Evolutionary conservation across 1,284 basidiomycete genomes (phyloP), one percentile per base, ranked within the genome.

Genomic region (Boletus smithii): DNA sequence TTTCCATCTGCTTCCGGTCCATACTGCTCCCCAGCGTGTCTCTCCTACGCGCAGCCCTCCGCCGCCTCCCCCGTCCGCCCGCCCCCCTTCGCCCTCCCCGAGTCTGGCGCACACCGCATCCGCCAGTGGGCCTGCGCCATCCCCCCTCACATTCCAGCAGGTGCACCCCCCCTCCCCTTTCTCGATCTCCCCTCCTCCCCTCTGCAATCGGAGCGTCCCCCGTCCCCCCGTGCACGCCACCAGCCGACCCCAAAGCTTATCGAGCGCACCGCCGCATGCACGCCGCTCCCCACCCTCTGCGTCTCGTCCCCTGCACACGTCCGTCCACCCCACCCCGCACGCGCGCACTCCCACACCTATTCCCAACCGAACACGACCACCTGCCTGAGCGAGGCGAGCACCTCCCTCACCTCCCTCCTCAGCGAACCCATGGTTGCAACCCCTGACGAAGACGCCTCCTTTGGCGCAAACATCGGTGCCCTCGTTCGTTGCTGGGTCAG

Each of bases 1-100:
- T 38, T 49, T 14, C 51, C 62, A 0, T 33, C 52, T 4, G 1
- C 45, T 0, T 52, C 62, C 1, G 66, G 66, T 10, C 69, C 72
- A 0, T 86, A 83, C 66, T 85, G 83, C 66, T 84, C 82, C 0
- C 53, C 62, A 8, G 59, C 69, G 31, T 85, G 83, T 61, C 63
- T 69, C 18, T 57, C 66, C 4, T 54, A 52, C 4, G 63, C 67
- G 0, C 64, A 67, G 27, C 63, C 63, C 5, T 49, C 30, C 30
- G 13, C 29, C 4, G 16, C 61, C 13, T 50, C 54, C 0, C 45
- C 55, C 5, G 8, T 54, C 5, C 49, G 51, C n/a, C 35, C 53
- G 0, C 4, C 26, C 2, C 38, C 49, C 0, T 24, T 42, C 31
- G 30, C 48, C 0, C 26, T 42, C 31, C 35, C 49, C 0, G 11